Conservation (phyloP, 73 alveolate species). For the Urostyla sp. region DNA sequence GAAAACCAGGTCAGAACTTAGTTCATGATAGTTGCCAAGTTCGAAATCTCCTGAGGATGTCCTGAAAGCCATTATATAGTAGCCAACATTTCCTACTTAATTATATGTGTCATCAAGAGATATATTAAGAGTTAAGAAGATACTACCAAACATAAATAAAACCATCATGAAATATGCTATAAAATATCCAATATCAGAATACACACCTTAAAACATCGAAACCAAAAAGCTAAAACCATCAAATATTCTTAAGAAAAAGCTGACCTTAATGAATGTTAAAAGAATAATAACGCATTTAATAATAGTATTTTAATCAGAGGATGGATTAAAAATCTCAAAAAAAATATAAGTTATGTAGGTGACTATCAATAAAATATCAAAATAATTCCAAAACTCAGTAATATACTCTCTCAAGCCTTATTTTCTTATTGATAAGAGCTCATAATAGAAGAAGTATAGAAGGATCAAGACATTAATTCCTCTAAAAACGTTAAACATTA, state of each 20-base stretch:
- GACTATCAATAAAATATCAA: not conserved
- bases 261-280: not conserved
- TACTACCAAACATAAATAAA: not conserved
- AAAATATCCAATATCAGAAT: constrained; percentile 12
- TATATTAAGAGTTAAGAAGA: not conserved
- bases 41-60: constrained; percentile 47
- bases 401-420: not conserved
- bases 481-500: too few species aligned
- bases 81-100: constrained; percentile 15
- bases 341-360: not conserved
- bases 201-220: constrained; percentile 15
- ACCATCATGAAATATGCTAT: not conserved
- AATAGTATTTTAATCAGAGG: not conserved
- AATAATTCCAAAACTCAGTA: not conserved
- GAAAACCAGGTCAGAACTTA: not conserved
- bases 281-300: not conserved
- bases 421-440: not conserved
- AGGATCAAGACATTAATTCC: too few species aligned
- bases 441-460: too few species aligned
- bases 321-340: not conserved
- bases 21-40: constrained; percentile 1
- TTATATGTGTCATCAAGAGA: not conserved
- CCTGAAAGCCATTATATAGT: constrained; percentile 45
- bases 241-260: constrained; percentile 13
- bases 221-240: constrained; percentile 29